Evolutionary conservation across 2,329 filamentous ascomycete genomes (phyloP), one percentile per base, ranked within the genome.

Genomic region (Metarhizium sp.): DNA sequence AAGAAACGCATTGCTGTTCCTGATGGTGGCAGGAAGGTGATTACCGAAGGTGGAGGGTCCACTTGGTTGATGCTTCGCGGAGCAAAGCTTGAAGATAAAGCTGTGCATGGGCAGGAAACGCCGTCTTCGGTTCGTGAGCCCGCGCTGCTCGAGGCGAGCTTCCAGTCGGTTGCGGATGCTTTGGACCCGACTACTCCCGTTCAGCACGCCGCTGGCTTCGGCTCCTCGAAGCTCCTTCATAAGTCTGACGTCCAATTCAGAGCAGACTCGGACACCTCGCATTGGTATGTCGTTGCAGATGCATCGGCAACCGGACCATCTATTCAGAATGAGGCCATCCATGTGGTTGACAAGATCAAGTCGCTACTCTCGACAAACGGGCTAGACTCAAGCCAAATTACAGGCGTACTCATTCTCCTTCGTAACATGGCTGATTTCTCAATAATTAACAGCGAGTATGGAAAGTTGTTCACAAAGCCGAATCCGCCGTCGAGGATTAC

Each of bases 401-500:
- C 78, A 48, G 81, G 75, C 61, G 77, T 80, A 3, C 69, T 82
- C 59, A 79, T 97, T 53, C 73, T 95, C 51, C 80, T 99, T 38
- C 84, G 87, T 53, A 79, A 78, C 55, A 96, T 97, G 87, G 69
- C 80, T 20, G 84, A 91, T 70, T 99, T 97, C 69, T 75, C 82
- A 0, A 64, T 74, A 16, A 75, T 96, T 62, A 97, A 97, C 70
- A 69, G 75, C 30, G 73, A 87, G 59, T 99, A 97, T 69, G 84
- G 82, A 5, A 75, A 78, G 8, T 78, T 91, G 46, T 97, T 97
- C 70, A 73, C 73, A 20, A 76, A 79, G 51, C 87, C 92, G 0
- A 95, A 92, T 60, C 94, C 94, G 0, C 90, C 94, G 0, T 84
- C 92, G 0, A 77, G 94, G 51, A 87, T 95, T 51, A 95, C 91